Percentiles rank a stretch among this genome's conserved stretches.
phyloP scores from a whole-genome alignment of 2,329 filamentous ascomycete genomes.

The Chaetoscypha palmicola region DNA sequence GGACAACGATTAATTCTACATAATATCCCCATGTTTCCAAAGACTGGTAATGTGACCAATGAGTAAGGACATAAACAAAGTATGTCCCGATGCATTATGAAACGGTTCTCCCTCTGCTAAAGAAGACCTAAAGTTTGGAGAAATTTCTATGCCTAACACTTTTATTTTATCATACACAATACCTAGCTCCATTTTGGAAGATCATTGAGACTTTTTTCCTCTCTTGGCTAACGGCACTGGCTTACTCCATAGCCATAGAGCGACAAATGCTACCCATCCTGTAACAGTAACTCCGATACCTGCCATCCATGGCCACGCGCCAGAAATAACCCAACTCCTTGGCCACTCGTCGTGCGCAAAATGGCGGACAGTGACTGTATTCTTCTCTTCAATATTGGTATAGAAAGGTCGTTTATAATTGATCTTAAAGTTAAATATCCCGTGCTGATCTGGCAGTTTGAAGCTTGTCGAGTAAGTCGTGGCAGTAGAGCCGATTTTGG shows the following conservation, averaged over 20 bases:
- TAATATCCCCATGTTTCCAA: too few relatives aligned
- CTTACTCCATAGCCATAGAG: constrained; percentile 77
- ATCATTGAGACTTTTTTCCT: constrained; percentile 37
- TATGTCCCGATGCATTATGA: not conserved
- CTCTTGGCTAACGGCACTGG: constrained; percentile 36
- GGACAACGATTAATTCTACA: too few relatives aligned
- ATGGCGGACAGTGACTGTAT: constrained; percentile 88
- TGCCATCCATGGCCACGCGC: constrained; percentile 89
- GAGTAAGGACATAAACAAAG: too few relatives aligned
- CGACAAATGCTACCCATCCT: constrained; percentile 80
- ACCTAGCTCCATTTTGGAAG: constrained; percentile 2
- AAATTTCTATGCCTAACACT: constrained; percentile 19
- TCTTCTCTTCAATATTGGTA: constrained; percentile 85
- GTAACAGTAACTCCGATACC: constrained; percentile 77
- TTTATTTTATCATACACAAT: constrained; percentile 27
- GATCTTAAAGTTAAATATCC: constrained; percentile 96
- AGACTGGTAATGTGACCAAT: too few relatives aligned
- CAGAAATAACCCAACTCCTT: constrained; percentile 80
- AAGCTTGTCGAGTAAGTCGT: constrained; percentile 71
- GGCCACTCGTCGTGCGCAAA: constrained; percentile 97
- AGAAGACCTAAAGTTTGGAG: not conserved
- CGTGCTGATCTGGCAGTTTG: constrained; percentile 88
- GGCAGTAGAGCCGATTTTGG: constrained; percentile 53
- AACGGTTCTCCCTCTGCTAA: not conserved
- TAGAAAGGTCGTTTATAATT: constrained; percentile 96